Percentiles rank a stretch among this genome's conserved stretches.
Conservation (phyloP, 1,284 basidiomycete species). For the Sanguinoderma infundibulare region DNA sequence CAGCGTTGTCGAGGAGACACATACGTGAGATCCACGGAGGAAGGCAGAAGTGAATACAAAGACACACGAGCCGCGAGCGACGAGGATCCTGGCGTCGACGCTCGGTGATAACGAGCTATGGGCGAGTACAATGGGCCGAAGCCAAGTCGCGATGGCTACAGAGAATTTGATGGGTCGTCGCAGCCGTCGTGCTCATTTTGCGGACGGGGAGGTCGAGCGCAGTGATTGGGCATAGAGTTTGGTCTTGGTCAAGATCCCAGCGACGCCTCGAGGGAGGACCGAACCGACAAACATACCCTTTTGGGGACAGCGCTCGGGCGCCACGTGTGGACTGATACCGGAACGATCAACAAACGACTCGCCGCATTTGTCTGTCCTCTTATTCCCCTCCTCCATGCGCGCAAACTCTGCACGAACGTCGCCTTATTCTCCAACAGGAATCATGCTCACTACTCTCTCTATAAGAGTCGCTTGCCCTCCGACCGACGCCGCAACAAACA, state of each 20-base stretch:
- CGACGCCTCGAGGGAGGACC: conserved; percentile 2
- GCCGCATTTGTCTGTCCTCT: conserved; percentile 36
- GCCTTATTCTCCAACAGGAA: conserved; percentile 33
- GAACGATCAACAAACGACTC: conserved; percentile 33
- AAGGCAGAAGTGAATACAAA: conserved; percentile 16
- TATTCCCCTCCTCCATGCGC: conserved; percentile 32
- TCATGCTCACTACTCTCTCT: conserved; percentile 21
- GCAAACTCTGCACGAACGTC: conserved; percentile 1
- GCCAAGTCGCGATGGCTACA: conserved; percentile 26
- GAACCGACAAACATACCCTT: conserved; percentile 27
- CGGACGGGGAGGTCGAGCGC: background rate
- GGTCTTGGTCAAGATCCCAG: conserved; percentile 13
- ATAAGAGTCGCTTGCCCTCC: conserved; percentile 29
- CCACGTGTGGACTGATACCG: conserved; percentile 22
- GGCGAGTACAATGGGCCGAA: conserved; percentile 22
- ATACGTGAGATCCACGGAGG: conserved; percentile 10
- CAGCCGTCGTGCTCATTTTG: background rate
- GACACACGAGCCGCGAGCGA: conserved; percentile 12
- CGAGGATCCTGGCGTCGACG: no score
- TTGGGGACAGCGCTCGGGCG: conserved; percentile 13
- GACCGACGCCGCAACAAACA: conserved; percentile 15
- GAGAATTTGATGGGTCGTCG: conserved; percentile 6
- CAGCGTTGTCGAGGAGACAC: conserved; percentile 4
- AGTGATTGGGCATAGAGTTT: conserved; percentile 8
- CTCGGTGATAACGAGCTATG: background rate